Evolutionary conservation across 768 basidiomycete species (phyloP).

Genomic region (Cyclocybe aegerita): DNA sequence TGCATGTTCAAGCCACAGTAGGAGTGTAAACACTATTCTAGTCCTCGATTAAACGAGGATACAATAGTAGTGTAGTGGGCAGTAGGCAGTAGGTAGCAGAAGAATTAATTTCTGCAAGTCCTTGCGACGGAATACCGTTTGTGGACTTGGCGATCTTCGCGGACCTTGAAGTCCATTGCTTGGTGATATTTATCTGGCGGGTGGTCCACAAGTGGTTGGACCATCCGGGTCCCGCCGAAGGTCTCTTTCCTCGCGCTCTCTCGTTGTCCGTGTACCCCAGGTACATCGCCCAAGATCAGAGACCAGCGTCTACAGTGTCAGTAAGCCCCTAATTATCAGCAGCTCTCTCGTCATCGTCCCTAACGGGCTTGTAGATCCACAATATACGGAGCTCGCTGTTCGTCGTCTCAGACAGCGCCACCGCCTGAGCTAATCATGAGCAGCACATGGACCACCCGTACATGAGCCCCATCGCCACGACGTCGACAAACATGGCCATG

Average conservation of each 20-base stretch:
- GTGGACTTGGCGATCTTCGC: too few relatives aligned
- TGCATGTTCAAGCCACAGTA: too few relatives aligned
- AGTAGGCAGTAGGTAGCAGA: too few relatives aligned
- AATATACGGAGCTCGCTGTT: conserved; percentile 5
- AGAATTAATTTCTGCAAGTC: too few relatives aligned
- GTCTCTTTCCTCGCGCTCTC: conserved; percentile 22
- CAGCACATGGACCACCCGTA: conserved; percentile 19
- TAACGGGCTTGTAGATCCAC: conserved; percentile 2
- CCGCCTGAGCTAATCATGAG: conserved; percentile 9
- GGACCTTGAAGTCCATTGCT: conserved; percentile 8
- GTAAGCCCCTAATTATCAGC: conserved; percentile 20
- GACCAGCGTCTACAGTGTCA: conserved; percentile 25
- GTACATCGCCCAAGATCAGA: conserved; percentile 30
- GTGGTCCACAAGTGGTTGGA: conserved; percentile 17
- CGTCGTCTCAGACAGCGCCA: conserved; percentile 3
- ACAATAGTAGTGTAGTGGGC: too few relatives aligned
- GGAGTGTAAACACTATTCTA: too few relatives aligned
- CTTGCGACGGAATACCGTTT: too few relatives aligned
- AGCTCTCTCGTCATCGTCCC: neutral
- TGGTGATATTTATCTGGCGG: conserved; percentile 10
- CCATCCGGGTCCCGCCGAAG: conserved; percentile 21
- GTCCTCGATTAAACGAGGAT: too few relatives aligned
- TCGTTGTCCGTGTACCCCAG: conserved; percentile 29
- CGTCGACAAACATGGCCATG: conserved; percentile 13
- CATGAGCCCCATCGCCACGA: conserved; percentile 16